Evolutionary conservation across 345 rosid genomes (phyloP), one percentile per base, ranked within the genome.

Genomic region (Rhizophora mangle): DNA sequence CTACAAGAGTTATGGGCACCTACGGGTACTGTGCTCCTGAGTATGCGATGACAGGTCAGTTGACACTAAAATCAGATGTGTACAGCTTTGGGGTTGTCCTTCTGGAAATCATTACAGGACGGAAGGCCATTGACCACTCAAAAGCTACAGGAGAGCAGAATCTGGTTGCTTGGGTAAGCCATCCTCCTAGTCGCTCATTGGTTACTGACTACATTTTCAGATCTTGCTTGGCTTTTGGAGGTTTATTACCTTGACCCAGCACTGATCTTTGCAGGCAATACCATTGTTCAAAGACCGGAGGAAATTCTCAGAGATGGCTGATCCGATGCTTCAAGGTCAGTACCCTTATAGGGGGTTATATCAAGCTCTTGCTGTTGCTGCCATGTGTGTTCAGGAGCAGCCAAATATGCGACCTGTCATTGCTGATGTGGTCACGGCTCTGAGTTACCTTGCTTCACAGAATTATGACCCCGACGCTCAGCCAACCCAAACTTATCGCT

Each of bases 1-100:
- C 97, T 6, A 89, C 98, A 0, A 85, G 97, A 75, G 97, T 91
- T 64, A 93, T 93, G 98, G 98, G 98, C 66, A 93, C 98, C 8
- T 89, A 88, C 21, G 98, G 98, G 36, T 93, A 93, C 74, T 93
- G 98, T 82, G 97, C 98, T 16, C 98, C 97, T 0, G 97, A 93
- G 37, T 93, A 93, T 63, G 98, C 97, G 53, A 93, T 89, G 98
- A 91, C 97, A 0, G 98, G 98, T 21, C 97, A 91, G 69, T 83
- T 93, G 68, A 89, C 96, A 1, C 85, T 88, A 66, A 93, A 93
- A 78, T 93, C 98, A 3, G 98, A 93, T 78, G 81, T 91, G 43
- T 93, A 89, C 76, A 89, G 98, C 78, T 91, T 93, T 27, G 98
- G 97, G 20, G 97, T 93, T 65, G 96, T 89, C 32, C 93, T 93